Evolutionary conservation across 306 rosid genomes (phyloP), one percentile per base, ranked within the genome.

Genomic region (Ormosia semicastrata): DNA sequence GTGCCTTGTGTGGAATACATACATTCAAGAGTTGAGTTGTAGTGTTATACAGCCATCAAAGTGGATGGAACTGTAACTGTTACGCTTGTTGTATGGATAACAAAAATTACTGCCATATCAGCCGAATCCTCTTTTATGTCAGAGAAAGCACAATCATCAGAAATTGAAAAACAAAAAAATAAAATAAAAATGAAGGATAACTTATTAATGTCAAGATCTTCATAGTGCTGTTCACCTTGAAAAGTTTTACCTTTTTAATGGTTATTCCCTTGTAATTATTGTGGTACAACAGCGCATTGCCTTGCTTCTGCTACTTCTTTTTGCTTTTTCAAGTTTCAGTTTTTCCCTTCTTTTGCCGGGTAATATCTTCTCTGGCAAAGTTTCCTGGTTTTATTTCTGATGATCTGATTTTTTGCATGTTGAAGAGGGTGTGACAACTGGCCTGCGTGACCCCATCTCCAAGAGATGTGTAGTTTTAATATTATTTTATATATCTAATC

Each of bases 81-180:
- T 24, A 70, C 30, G 18, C 76, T 69, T 68, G 44, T 70, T 67
- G 1, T 67, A 3, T 66, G 57, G 47, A 50, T 71, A 41, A 49
- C 66, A 70, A 72, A 64, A 64, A 60, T 75, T 73, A 75, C 75
- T 66, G 73, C 59, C 8, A 65, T 54, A 12, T 69, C 63, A 71
- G 71, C 76, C 60, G 80, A 77, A 80, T 78, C 80, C 50, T 73
- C 79, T 77, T 69, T 83, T 30, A 69, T 86, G 86, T 83, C 89
- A 83, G 87, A 63, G 44, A 49, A 85, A 69, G 81, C 88, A 83
- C 52, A 77, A 74, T 90, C 76, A 65, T 83, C 81, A 62, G 78
- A 84, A 88, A 87, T 75, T 57, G 78, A 70, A 84, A 80, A 47
- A 12, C 7, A 59, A 18, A 29, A 15, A 77, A 10, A 4, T 11